A percentile compares a stretch with the other conserved stretches of the same genome.
phyloP scores from a whole-genome alignment of 1,139 yeast species.

The Geotrichum reessii region DNA sequence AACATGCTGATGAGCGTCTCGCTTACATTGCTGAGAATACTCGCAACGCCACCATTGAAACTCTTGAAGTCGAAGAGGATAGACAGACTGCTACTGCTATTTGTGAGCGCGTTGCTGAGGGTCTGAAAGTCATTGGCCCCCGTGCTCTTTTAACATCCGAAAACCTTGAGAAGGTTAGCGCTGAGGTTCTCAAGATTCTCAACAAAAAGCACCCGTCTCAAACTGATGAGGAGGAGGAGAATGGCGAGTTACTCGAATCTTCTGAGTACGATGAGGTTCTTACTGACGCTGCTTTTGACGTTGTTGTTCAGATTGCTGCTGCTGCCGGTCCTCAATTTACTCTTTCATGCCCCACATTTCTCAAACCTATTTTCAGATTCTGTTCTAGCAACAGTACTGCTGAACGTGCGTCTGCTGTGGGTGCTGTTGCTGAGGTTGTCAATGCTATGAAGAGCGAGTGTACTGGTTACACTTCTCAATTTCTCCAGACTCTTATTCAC shows the following conservation, averaged over 20 bases:
- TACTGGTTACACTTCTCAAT: slow-evolving; percentile 63
- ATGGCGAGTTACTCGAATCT: slow-evolving; percentile 50
- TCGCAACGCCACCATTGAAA: slow-evolving; percentile 57
- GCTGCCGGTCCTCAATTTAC: slow-evolving; percentile 72
- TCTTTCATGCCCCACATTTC: slow-evolving; percentile 67
- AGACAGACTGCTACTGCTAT: slow-evolving; percentile 70
- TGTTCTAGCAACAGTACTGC: slow-evolving; percentile 59
- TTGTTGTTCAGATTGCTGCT: slow-evolving; percentile 66
- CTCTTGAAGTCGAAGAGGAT: slow-evolving; percentile 75
- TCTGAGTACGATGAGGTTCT: slow-evolving; percentile 85
- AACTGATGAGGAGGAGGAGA: slow-evolving; percentile 52
- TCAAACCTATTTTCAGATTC: slow-evolving; percentile 57
- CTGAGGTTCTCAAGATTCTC: slow-evolving; percentile 63
- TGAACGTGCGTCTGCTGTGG: slow-evolving; percentile 80
- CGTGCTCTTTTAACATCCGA: slow-evolving; percentile 56
- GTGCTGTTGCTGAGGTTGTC: slow-evolving; percentile 85
- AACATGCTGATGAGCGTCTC: slow-evolving; percentile 37
- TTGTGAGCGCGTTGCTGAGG: slow-evolving; percentile 68
- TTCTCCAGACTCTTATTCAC: slow-evolving; percentile 62
- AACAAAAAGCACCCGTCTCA: slow-evolving; percentile 82
- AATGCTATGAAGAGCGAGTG: slow-evolving; percentile 59
- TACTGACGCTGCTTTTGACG: slow-evolving; percentile 81
- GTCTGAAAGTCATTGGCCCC: slow-evolving; percentile 68
- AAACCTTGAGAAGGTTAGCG: slow-evolving; percentile 60
- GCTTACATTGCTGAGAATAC: slow-evolving; percentile 58